A percentile compares a stretch with the other conserved stretches of the same genome.
Conservation (phyloP, 441 rosid species). For the Populus tomentosa region DNA sequence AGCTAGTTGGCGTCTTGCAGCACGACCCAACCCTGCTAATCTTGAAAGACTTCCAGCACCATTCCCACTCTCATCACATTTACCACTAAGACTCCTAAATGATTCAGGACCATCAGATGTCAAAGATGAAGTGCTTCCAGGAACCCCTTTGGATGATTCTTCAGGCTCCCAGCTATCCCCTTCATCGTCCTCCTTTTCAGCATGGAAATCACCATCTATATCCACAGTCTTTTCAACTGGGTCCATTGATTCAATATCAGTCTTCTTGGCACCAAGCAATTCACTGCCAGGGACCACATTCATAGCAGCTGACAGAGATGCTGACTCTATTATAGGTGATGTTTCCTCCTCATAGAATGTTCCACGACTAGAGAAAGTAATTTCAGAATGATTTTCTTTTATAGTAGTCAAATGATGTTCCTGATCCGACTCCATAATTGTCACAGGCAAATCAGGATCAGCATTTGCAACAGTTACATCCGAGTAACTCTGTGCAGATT, state of each 20-base stretch:
- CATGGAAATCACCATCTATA: constrained; percentile 36
- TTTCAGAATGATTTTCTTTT: constrained; percentile 37
- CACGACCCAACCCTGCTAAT: constrained; percentile 95
- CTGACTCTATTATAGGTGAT: constrained; percentile 17
- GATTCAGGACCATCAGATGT: constrained; percentile 78
- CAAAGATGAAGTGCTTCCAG: constrained; percentile 41
- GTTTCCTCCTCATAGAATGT: constrained; percentile 28
- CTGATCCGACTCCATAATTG: constrained; percentile 49
- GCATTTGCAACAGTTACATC: constrained; percentile 37
- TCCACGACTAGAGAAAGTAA: constrained; percentile 14
- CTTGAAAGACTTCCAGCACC: constrained; percentile 91
- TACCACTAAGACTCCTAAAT: constrained; percentile 76
- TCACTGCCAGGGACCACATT: constrained; percentile 34
- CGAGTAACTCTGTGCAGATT: constrained; percentile 29
- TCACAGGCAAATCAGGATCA: constrained; percentile 50
- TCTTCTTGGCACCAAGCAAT: constrained; percentile 29
- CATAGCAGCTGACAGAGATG: constrained; percentile 22
- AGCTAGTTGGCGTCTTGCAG: constrained; percentile 86
- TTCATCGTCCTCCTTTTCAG: constrained; percentile 58
- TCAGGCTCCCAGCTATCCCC: constrained; percentile 63
- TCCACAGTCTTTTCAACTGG: constrained; percentile 53
- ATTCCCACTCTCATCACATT: constrained; percentile 79
- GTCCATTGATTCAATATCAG: constrained; percentile 35
- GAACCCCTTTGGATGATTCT: constrained; percentile 47
- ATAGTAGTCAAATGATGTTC: constrained; percentile 36